phyloP scores from a whole-genome alignment of 2,329 filamentous ascomycete genomes.

The Raffaelea arxii region DNA sequence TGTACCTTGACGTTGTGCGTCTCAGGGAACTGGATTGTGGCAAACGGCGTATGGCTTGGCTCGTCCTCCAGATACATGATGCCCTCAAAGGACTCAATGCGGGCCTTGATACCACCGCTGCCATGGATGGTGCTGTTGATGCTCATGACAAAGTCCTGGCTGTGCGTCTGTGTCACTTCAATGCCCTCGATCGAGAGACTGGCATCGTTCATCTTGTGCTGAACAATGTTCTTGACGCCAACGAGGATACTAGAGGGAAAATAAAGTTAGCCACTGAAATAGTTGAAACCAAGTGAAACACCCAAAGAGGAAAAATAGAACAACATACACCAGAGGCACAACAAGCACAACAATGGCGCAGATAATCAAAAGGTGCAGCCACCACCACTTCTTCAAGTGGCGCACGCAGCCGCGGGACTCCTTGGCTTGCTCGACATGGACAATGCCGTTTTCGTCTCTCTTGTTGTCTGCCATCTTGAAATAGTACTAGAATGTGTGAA shows the following conservation, averaged over 20 bases:
- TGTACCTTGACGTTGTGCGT: conserved; percentile 39
- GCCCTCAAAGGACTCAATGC: conserved; percentile 39
- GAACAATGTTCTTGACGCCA: conserved; percentile 45
- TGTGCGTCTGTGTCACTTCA: conserved; percentile 34
- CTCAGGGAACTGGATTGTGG: conserved; percentile 39
- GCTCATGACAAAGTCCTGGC: conserved; percentile 36
- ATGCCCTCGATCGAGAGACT: conserved; percentile 42
- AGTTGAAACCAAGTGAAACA: conserved; percentile 46
- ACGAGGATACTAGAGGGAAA: conserved; percentile 44
- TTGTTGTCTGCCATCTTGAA: conserved; percentile 1
- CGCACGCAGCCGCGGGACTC: neutral
- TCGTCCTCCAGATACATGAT: conserved; percentile 45
- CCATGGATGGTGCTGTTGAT: conserved; percentile 47
- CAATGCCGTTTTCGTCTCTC: neutral
- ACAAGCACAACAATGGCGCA: conserved; percentile 41
- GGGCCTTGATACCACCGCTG: conserved; percentile 41
- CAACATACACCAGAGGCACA: conserved; percentile 51
- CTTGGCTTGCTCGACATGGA: conserved; percentile 2
- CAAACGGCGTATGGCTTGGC: conserved; percentile 36
- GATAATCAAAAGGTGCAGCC: conserved; percentile 45
- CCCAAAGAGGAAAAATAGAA: conserved; percentile 30
- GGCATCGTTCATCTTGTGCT: conserved; percentile 44
- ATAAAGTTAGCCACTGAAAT: conserved; percentile 34
- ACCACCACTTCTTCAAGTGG: conserved; percentile 51
- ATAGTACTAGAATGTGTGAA: neutral